Conservation (phyloP, 345 rosid genomes). For the Linum usitatissimum region DNA sequence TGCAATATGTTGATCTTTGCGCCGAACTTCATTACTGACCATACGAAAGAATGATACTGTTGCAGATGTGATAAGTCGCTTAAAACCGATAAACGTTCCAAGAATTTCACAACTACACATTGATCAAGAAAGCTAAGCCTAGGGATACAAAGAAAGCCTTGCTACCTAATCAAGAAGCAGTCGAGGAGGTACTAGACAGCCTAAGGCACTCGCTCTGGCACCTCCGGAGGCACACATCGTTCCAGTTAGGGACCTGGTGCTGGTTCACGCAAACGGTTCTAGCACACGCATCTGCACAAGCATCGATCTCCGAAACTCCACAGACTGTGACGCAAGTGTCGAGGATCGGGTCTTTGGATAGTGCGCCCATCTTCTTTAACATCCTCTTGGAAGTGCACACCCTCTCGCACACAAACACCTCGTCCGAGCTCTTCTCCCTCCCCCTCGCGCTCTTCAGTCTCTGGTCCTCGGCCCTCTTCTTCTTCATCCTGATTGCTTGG, state of each 20-base stretch:
- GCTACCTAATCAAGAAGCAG: constrained; percentile 11
- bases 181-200: constrained; percentile 30
- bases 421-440: constrained; percentile 71
- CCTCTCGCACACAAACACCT: constrained; percentile 79
- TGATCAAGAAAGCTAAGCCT: too few relatives aligned
- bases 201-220: constrained; percentile 77
- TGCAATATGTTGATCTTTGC: too few relatives aligned
- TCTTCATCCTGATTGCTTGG: constrained; percentile 58
- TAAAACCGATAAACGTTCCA: too few relatives aligned
- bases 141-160: neutral
- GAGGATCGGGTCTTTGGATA: constrained; percentile 65
- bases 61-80: too few relatives aligned
- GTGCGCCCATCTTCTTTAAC: constrained; percentile 72
- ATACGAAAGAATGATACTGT: too few relatives aligned
- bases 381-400: constrained; percentile 85
- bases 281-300: constrained; percentile 83
- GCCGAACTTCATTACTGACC: too few relatives aligned
- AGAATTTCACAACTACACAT: too few relatives aligned
- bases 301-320: constrained; percentile 82
- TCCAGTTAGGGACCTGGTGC: constrained; percentile 87
- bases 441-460: constrained; percentile 65
- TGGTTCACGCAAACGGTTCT: constrained; percentile 79
- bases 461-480: constrained; percentile 54
- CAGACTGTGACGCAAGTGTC: constrained; percentile 86
- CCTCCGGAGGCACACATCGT: constrained; percentile 65